These are phyloP conservation scores for Ajuga reptans DNA, from an alignment of 305 asterid genomes.

Conservation along the genomic window DNA sequence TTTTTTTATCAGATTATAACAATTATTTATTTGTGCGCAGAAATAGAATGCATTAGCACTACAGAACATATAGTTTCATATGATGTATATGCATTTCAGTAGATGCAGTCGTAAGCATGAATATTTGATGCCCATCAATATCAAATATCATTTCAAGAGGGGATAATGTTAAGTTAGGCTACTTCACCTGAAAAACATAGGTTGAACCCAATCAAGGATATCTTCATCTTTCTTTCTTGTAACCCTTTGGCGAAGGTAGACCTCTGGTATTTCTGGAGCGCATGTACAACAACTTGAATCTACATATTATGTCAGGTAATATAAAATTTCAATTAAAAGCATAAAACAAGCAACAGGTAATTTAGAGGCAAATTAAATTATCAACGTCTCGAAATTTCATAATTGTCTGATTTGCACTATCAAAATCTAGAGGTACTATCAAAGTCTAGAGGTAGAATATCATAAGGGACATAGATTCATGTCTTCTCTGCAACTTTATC, in stretches of 20 bases:
- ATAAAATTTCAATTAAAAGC: background rate
- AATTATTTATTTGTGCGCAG: no score
- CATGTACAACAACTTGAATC: constrained; percentile 92
- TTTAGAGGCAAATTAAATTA: constrained; percentile 12
- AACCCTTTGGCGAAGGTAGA: constrained; percentile 97
- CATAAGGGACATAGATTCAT: constrained; percentile 85
- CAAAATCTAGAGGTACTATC: no score
- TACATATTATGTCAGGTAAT: constrained; percentile 28
- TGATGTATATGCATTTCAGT: background rate
- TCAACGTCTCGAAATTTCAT: constrained; percentile 94
- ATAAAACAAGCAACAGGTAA: constrained; percentile 12
- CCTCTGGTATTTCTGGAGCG: constrained; percentile 84
- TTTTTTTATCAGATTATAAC: no score
- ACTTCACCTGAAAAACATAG: constrained; percentile 90
- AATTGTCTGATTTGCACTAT: constrained; percentile 92
- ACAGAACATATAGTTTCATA: background rate
- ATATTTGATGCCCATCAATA: background rate
- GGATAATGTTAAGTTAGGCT: constrained; percentile 3
- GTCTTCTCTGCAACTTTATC: constrained; percentile 98
- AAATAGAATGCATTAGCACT: background rate
- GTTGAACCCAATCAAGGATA: constrained; percentile 96
- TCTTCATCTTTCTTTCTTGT: constrained; percentile 97
- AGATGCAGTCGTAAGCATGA: background rate
- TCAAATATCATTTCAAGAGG: constrained; percentile 1
- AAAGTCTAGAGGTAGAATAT: constrained; percentile 94